A percentile compares a stretch with the other conserved stretches of the same genome.
Evolutionary conservation across 306 rosid species (phyloP).

Genomic region (Casuarina equisetifolia): DNA sequence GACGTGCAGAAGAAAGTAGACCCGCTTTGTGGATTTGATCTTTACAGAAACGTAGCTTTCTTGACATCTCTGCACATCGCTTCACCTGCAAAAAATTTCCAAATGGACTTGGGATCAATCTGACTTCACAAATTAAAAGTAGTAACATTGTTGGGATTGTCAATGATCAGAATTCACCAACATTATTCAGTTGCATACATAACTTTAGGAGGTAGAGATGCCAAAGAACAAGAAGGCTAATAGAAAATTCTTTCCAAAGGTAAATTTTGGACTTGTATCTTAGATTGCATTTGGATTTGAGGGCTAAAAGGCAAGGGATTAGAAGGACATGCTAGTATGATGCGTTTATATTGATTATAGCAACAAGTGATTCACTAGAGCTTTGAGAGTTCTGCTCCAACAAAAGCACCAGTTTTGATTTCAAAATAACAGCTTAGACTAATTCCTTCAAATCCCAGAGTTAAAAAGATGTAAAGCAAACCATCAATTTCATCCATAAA

Average conservation of each 20-base stretch:
- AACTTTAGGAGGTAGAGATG: conserved; percentile 8
- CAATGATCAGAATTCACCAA: conserved; percentile 4
- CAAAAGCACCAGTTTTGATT: not conserved
- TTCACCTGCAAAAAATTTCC: conserved; percentile 70
- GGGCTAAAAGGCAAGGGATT: not conserved
- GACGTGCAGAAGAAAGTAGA: conserved; percentile 52
- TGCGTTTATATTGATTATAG: not conserved
- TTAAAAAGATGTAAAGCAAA: not conserved
- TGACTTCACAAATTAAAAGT: not conserved
- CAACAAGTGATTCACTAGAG: not conserved
- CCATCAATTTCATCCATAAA: not conserved
- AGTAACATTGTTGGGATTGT: not conserved
- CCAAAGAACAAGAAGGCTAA: conserved; percentile 8
- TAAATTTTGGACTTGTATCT: conserved; percentile 23
- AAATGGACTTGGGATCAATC: conserved; percentile 11
- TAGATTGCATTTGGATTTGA: not conserved
- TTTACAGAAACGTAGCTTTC: conserved; percentile 86
- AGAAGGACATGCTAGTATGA: too few species aligned
- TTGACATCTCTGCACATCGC: conserved; percentile 98
- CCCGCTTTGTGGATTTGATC: conserved; percentile 93
- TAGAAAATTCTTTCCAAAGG: conserved; percentile 10
- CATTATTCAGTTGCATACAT: not conserved
- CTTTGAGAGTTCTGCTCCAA: not conserved
- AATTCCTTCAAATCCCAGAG: not conserved
- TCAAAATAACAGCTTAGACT: not conserved